Percentiles rank a stretch among this genome's conserved stretches.
phyloP scores from a whole-genome alignment of 1,284 basidiomycete species.

The Rhodotorula sp. region DNA sequence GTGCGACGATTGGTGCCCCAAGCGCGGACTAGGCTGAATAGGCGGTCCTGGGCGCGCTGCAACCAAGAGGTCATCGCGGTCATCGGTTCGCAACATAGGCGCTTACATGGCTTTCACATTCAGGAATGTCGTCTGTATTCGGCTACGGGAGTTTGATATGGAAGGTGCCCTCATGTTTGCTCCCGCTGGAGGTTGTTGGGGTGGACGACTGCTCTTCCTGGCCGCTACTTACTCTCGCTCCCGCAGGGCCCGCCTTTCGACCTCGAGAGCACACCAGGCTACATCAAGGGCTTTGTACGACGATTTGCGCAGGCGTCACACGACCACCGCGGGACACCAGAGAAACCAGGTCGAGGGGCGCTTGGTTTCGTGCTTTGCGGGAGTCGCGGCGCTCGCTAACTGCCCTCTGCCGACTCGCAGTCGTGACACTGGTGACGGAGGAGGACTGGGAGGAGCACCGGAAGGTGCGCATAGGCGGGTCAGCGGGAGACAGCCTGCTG shows the following conservation, averaged over 20 bases:
- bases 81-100: no score
- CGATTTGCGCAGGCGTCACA: slow-evolving; percentile 82
- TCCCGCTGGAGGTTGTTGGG: no score
- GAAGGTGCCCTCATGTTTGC: slow-evolving; percentile 10
- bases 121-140: slow-evolving; percentile 15
- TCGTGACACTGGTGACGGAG: slow-evolving; percentile 30
- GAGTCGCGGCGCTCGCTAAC: no score
- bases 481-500: no score
- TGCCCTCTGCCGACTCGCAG: slow-evolving; percentile 6
- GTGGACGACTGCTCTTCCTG: background rate
- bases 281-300: slow-evolving; percentile 78
- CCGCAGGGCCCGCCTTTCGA: slow-evolving; percentile 27
- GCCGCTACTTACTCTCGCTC: background rate
- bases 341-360: slow-evolving; percentile 35
- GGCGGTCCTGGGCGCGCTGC: no score
- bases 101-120: no score
- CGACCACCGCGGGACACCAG: slow-evolving; percentile 59
- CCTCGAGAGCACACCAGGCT: slow-evolving; percentile 59
- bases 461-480: slow-evolving; percentile 16
- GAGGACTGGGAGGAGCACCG: slow-evolving; percentile 34
- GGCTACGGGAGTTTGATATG: slow-evolving; percentile 39
- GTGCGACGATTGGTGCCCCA: no score
- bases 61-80: no score
- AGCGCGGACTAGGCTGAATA: no score
- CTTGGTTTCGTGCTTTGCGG: background rate